Percentiles rank a stretch among this genome's conserved stretches.
phyloP scores from a whole-genome alignment of 441 rosid species.

The Croton setiger region DNA sequence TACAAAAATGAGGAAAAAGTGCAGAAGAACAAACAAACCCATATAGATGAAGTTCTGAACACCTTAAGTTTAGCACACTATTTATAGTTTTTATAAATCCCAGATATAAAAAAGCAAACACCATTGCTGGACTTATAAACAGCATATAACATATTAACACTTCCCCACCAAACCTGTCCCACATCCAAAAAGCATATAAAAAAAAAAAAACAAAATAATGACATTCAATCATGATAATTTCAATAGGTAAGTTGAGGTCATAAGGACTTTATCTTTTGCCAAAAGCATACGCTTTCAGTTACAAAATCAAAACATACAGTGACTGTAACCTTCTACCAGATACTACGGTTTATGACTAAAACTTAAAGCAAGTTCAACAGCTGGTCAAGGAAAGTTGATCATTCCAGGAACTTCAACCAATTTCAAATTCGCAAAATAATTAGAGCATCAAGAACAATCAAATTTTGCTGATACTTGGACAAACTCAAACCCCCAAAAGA shows the following conservation, averaged over 20 bases:
- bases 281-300: constrained; percentile 29
- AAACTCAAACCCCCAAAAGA: not conserved
- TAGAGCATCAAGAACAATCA: not conserved
- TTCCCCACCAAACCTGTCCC: not conserved
- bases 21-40: not conserved
- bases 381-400: not conserved
- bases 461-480: not conserved
- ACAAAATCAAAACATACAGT: constrained; percentile 26
- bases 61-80: not conserved
- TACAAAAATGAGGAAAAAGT: not conserved
- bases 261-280: constrained; percentile 30
- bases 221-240: not conserved
- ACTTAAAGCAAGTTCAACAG: constrained; percentile 15
- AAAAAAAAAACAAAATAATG: not conserved
- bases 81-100: not conserved
- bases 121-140: constrained; percentile 1
- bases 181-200: not conserved
- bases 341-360: constrained; percentile 20
- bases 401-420: not conserved
- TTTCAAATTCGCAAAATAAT: constrained; percentile 6
- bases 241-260: not conserved
- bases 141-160: not conserved
- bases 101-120: not conserved
- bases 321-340: constrained; percentile 43
- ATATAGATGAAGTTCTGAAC: not conserved